Evolutionary conservation across 2,329 filamentous ascomycete species (phyloP).

Genomic region (Metarhizium humberi): DNA sequence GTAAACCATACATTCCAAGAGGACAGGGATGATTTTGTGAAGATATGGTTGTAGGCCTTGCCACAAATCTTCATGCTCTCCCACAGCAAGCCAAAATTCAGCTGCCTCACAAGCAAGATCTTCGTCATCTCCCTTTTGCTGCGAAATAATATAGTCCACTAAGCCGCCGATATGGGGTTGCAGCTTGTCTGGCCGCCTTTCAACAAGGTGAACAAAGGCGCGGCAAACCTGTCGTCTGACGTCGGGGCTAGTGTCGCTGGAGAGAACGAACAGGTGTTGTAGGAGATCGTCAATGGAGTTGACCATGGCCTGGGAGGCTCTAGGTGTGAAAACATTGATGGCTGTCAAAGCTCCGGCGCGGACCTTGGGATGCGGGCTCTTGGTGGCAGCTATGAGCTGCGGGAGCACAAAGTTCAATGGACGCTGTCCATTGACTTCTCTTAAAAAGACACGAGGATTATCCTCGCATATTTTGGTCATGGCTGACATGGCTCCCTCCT

Average conservation of each 20-base stretch:
- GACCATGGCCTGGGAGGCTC: slow-evolving; percentile 73
- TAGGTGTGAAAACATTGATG: slow-evolving; percentile 86
- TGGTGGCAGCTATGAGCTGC: slow-evolving; percentile 80
- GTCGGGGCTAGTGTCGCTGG: slow-evolving; percentile 67
- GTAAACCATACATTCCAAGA: slow-evolving; percentile 94
- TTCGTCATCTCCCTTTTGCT: slow-evolving; percentile 80
- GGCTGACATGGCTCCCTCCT: slow-evolving; percentile 90
- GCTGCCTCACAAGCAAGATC: slow-evolving; percentile 90
- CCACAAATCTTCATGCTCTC: slow-evolving; percentile 76
- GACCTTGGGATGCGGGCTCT: slow-evolving; percentile 66
- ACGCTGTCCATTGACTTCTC: slow-evolving; percentile 78
- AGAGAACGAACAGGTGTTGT: slow-evolving; percentile 71
- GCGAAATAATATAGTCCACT: slow-evolving; percentile 85
- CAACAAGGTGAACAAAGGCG: slow-evolving; percentile 84
- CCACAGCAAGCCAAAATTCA: slow-evolving; percentile 93
- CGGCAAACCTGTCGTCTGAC: slow-evolving; percentile 90
- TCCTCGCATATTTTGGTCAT: slow-evolving; percentile 96
- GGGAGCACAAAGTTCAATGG: slow-evolving; percentile 84
- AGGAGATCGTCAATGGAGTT: slow-evolving; percentile 74
- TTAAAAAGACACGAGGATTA: slow-evolving; percentile 76
- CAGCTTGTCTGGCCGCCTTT: slow-evolving; percentile 83
- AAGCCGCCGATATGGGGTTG: slow-evolving; percentile 78
- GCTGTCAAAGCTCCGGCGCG: slow-evolving; percentile 70
- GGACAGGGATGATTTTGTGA: slow-evolving; percentile 75
- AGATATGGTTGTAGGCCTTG: slow-evolving; percentile 69